Percentiles rank a stretch among this genome's conserved stretches.
Evolutionary conservation across 225 moss, liverwort and hornwort genomes (phyloP).

Genomic region (Physcomitrium patens): DNA sequence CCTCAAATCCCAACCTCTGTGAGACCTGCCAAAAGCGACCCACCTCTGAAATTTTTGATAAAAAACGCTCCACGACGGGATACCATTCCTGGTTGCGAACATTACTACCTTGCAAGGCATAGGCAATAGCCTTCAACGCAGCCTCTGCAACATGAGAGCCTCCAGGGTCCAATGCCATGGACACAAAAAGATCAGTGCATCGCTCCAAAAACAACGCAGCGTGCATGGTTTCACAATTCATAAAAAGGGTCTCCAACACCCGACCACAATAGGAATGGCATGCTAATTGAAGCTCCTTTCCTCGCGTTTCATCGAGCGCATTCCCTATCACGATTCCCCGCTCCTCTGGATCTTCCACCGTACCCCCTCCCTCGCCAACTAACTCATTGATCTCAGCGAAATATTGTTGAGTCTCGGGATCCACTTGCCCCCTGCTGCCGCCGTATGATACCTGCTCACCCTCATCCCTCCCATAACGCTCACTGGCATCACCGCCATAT

Average conservation of each 20-base stretch:
- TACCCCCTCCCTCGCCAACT: conserved; percentile 61
- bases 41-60: conserved; percentile 79
- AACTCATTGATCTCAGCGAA: conserved; percentile 80
- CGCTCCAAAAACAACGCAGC: conserved; percentile 71
- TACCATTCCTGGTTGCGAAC: conserved; percentile 68
- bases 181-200: conserved; percentile 58
- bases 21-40: not conserved
- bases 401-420: conserved; percentile 83
- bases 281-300: conserved; percentile 88
- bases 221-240: conserved; percentile 52
- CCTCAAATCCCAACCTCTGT: not conserved
- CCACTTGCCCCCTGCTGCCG: conserved; percentile 52
- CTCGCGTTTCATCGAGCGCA: conserved; percentile 84
- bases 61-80: conserved; percentile 52
- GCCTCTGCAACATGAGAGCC: conserved; percentile 87
- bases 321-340: conserved; percentile 68
- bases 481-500: conserved; percentile 6
- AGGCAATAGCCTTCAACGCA: conserved; percentile 68
- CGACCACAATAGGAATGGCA: conserved; percentile 86
- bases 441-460: conserved; percentile 21
- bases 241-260: conserved; percentile 71
- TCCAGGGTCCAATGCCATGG: conserved; percentile 81
- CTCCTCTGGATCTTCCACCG: conserved; percentile 68
- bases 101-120: conserved; percentile 57
- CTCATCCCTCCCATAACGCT: not conserved